Percentiles rank a stretch among this genome's conserved stretches.
These are phyloP conservation scores for Hypholoma fasciculare DNA, from an alignment of 768 basidiomycete species.

Conservation along the genomic window DNA sequence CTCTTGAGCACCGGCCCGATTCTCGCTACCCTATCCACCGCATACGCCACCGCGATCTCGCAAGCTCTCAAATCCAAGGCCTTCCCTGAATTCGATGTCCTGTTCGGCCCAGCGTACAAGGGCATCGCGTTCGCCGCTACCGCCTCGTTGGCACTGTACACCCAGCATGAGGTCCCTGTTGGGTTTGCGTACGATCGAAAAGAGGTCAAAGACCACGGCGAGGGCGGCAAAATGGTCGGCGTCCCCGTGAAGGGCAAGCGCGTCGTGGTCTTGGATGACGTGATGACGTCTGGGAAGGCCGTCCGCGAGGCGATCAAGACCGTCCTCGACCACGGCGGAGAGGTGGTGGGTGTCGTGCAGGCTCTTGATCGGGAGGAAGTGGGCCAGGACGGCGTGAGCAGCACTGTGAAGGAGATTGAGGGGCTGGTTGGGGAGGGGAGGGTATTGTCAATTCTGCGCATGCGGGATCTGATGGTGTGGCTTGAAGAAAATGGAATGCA, in stretches of 20 bases:
- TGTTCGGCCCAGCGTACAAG: constrained; percentile 98
- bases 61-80: constrained; percentile 37
- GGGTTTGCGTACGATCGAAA: constrained; percentile 94
- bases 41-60: constrained; percentile 82
- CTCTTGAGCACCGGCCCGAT: constrained; percentile 83
- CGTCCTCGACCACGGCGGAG: constrained; percentile 66
- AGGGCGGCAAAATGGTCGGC: constrained; percentile 91
- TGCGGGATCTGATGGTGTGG: constrained; percentile 86
- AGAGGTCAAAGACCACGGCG: constrained; percentile 94
- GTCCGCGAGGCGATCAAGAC: constrained; percentile 81
- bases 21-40: constrained; percentile 71
- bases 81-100: constrained; percentile 65
- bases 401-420: constrained; percentile 85
- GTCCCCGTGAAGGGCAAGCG: constrained; percentile 75
- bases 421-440: constrained; percentile 65
- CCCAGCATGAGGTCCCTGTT: constrained; percentile 59
- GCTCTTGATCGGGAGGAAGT: constrained; percentile 87
- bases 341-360: constrained; percentile 87
- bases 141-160: constrained; percentile 73
- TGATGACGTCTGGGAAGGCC: constrained; percentile 92
- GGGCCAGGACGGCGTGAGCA: constrained; percentile 64
- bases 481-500: constrained; percentile 66
- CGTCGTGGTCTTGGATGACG: constrained; percentile 93
- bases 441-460: constrained; percentile 79
- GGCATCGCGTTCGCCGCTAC: constrained; percentile 92